Conservation (phyloP, 768 basidiomycete genomes). For the Calocera cornea region DNA sequence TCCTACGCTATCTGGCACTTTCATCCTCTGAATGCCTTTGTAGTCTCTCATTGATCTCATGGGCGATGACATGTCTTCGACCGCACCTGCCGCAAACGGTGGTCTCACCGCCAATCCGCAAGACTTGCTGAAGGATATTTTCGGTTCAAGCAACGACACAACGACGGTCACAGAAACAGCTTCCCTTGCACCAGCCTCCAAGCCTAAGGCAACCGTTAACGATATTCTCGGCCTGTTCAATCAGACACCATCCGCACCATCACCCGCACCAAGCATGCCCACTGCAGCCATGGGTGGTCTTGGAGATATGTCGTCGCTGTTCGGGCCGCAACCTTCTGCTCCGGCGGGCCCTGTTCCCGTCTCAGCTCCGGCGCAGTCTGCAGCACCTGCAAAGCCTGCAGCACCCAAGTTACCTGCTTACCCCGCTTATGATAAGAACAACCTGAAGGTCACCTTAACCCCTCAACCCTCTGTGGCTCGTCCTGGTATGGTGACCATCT, state of each 20-base stretch:
- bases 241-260: constrained; percentile 28
- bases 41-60: constrained; percentile 52
- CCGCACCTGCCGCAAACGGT: constrained; percentile 32
- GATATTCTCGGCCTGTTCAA: constrained; percentile 89
- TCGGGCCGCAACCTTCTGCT: constrained; percentile 19
- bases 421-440: constrained; percentile 84
- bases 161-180: constrained; percentile 24
- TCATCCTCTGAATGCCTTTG: constrained; percentile 5
- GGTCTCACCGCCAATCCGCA: constrained; percentile 44
- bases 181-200: constrained; percentile 25
- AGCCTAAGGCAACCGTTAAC: constrained; percentile 50
- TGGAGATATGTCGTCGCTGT: constrained; percentile 14
- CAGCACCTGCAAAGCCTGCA: constrained; percentile 28
- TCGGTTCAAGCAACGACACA: constrained; percentile 39
- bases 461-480: constrained; percentile 68
- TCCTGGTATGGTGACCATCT: constrained; percentile 81
- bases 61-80: constrained; percentile 52
- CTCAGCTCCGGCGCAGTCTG: constrained; percentile 18
- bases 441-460: constrained; percentile 74
- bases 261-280: constrained; percentile 16
- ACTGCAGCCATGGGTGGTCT: constrained; percentile 23
- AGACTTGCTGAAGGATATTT: constrained; percentile 85
- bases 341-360: constrained; percentile 13
- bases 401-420: constrained; percentile 53
- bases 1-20: neutral